A percentile compares a stretch with the other conserved stretches of the same genome.
phyloP scores from a whole-genome alignment of 2,329 filamentous ascomycete genomes.

The Aspergillus pseudoglaucus region DNA sequence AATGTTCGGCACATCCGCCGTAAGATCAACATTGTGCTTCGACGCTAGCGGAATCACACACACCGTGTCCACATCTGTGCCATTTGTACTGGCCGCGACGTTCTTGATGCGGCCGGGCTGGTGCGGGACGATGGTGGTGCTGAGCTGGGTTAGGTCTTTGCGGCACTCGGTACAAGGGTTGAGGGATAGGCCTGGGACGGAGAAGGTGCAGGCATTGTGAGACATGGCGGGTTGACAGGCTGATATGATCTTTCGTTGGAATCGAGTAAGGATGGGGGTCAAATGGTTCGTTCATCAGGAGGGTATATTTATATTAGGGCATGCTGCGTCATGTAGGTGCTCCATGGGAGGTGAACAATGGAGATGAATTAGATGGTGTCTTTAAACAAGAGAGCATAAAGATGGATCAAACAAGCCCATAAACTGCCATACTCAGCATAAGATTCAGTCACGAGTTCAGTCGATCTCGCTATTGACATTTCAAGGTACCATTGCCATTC shows the following conservation, averaged over 20 bases:
- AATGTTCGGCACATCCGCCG: constrained; percentile 38
- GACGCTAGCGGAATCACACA: constrained; percentile 46
- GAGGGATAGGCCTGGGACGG: constrained; percentile 31
- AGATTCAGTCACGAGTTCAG: no score
- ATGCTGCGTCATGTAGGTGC: no score
- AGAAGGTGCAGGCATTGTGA: constrained; percentile 42
- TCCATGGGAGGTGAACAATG: no score
- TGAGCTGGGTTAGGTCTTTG: constrained; percentile 38
- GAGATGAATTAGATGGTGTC: no score
- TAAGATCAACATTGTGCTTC: constrained; percentile 42
- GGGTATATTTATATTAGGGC: no score
- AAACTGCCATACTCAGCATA: no score
- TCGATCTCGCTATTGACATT: no score
- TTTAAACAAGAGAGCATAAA: no score
- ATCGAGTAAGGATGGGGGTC: constrained; percentile 34
- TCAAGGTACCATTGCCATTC: no score
- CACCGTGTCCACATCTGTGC: constrained; percentile 42
- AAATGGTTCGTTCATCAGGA: no score
- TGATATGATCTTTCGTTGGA: constrained; percentile 70
- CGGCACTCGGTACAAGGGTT: constrained; percentile 28
- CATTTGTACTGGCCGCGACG: constrained; percentile 36
- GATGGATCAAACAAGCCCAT: no score
- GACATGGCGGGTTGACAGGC: constrained; percentile 46
- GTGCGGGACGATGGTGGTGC: constrained; percentile 40
- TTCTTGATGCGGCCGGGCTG: constrained; percentile 35